A percentile compares a stretch with the other conserved stretches of the same genome.
phyloP scores from a whole-genome alignment of 306 rosid species.

The Quercus ilex region DNA sequence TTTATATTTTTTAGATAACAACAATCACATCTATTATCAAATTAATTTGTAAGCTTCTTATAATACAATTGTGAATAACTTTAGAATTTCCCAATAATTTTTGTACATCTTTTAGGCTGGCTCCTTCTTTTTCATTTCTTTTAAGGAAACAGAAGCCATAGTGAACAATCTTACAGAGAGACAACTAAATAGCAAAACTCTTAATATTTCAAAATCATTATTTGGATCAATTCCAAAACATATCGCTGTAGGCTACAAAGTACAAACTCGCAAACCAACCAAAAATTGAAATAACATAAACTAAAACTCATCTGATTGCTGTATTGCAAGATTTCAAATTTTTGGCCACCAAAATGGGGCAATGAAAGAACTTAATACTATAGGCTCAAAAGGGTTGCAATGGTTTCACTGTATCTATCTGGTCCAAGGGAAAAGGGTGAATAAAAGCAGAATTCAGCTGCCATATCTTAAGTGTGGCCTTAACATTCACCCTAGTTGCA shows the following conservation, averaged over 20 bases:
- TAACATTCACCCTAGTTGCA: conserved; percentile 57
- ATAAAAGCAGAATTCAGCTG: conserved; percentile 70
- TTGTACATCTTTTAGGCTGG: too few species aligned
- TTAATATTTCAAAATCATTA: not conserved
- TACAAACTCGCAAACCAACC: not conserved
- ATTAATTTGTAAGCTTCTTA: too few species aligned
- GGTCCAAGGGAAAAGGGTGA: conserved; percentile 60
- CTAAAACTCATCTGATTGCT: not conserved
- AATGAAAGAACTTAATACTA: not conserved
- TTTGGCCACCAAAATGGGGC: not conserved
- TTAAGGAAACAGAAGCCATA: not conserved
- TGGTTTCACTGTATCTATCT: conserved; percentile 2
- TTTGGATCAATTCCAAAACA: not conserved
- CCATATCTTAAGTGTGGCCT: conserved; percentile 70
- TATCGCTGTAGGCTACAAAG: not conserved
- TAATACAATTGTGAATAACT: too few species aligned
- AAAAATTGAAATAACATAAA: not conserved
- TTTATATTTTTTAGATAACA: too few species aligned
- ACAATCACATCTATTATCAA: too few species aligned
- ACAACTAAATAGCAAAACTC: conserved; percentile 2
- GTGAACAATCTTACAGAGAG: not conserved
- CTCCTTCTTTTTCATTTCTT: too few species aligned
- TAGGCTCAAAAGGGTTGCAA: not conserved
- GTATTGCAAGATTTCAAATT: not conserved
- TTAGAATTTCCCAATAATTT: too few species aligned